Evolutionary conservation across 305 asterid genomes (phyloP).

Genomic region (Rubia peregrina): DNA sequence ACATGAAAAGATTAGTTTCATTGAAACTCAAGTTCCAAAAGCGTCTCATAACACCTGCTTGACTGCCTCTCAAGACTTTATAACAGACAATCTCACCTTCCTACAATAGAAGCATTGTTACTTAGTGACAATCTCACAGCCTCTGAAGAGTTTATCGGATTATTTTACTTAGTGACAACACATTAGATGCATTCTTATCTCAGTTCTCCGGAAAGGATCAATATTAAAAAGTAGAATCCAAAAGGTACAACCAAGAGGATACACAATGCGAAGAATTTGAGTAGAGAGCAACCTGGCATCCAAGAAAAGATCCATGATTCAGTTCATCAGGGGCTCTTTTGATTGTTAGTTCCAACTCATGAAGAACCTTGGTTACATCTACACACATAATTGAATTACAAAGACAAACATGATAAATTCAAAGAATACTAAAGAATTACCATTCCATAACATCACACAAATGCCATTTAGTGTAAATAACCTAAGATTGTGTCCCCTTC

Average conservation of each 20-base stretch:
- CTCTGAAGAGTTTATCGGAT: no score
- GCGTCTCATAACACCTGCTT: no score
- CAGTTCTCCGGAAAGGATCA: slow-evolving; percentile 1
- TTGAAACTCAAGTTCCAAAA: no score
- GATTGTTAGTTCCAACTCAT: slow-evolving; percentile 55
- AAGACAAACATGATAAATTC: no score
- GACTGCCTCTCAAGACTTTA: no score
- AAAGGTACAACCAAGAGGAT: neutral
- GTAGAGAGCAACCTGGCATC: slow-evolving; percentile 43
- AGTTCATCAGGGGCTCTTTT: slow-evolving; percentile 71
- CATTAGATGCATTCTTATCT: neutral
- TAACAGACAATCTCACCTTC: no score
- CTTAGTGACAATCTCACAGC: no score
- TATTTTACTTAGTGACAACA: neutral
- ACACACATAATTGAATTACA: slow-evolving; percentile 2
- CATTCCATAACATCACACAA: neutral
- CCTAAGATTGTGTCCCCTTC: neutral
- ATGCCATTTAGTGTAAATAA: neutral
- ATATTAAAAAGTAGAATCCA: neutral
- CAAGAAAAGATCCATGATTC: slow-evolving; percentile 64
- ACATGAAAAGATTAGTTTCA: no score
- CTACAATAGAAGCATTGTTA: no score
- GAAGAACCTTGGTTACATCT: slow-evolving; percentile 68
- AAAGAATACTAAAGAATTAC: no score
- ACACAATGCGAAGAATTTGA: neutral